Conservation (phyloP, 2,329 filamentous ascomycete species). For the Dichotomopilus funicola region DNA sequence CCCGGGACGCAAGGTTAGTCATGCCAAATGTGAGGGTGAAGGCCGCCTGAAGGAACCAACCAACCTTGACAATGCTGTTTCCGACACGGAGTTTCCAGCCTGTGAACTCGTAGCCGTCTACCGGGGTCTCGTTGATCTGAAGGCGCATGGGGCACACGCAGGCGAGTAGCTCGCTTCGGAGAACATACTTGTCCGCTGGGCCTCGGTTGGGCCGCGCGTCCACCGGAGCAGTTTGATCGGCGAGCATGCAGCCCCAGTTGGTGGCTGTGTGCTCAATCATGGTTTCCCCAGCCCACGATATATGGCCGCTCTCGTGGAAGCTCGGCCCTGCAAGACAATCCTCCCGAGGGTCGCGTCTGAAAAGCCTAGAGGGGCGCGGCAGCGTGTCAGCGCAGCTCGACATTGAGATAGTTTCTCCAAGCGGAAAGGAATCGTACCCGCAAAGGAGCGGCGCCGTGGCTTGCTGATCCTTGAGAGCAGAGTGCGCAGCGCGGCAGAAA, state of each 20-base stretch:
- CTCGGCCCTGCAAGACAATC: background rate
- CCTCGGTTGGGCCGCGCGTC: background rate
- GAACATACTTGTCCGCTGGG: background rate
- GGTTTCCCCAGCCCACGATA: background rate
- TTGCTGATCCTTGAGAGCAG: background rate
- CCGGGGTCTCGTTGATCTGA: background rate
- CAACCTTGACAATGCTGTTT: background rate
- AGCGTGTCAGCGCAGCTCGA: background rate
- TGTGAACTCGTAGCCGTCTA: background rate
- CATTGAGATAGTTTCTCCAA: background rate
- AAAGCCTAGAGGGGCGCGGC: background rate
- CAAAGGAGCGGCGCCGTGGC: background rate
- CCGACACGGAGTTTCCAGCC: constrained; percentile 2
- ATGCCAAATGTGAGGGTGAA: background rate
- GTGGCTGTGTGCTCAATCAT: background rate
- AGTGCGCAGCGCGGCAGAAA: background rate
- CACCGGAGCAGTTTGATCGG: background rate
- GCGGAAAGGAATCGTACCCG: background rate
- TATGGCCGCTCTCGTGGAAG: background rate
- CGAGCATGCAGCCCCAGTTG: background rate
- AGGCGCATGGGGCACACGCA: constrained; percentile 1
- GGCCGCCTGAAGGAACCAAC: background rate
- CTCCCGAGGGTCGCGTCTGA: background rate
- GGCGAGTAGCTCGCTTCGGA: constrained; percentile 1
- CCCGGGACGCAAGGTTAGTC: background rate